phyloP scores from a whole-genome alignment of 1,139 yeast genomes.

The Taphrina populina region DNA sequence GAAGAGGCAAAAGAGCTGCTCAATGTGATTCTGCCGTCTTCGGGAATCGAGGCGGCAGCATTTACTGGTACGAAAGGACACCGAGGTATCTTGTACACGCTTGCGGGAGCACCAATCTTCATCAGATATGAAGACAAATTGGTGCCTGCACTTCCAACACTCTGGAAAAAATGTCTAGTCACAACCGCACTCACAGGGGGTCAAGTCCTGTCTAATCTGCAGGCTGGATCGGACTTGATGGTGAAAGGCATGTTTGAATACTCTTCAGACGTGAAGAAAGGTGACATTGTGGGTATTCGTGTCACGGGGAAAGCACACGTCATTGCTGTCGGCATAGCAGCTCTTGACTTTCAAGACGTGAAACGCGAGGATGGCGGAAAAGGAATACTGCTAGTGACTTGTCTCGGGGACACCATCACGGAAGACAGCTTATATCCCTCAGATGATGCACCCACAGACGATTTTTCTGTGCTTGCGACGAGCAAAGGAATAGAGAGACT shows the following conservation, averaged over 20 bases:
- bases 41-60: constrained; percentile 9
- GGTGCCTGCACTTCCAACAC: constrained; percentile 17
- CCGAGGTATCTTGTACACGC: constrained; percentile 7
- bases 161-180: constrained; percentile 5
- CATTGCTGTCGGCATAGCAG: constrained; percentile 23
- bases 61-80: constrained; percentile 19
- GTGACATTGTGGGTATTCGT: constrained; percentile 7
- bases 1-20: constrained; percentile 15
- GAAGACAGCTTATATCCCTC: neutral
- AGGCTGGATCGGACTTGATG: constrained; percentile 29
- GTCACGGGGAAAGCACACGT: constrained; percentile 7
- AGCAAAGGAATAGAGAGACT: too few relatives aligned
- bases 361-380: constrained; percentile 14
- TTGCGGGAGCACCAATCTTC: constrained; percentile 6
- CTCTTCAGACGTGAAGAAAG: constrained; percentile 21
- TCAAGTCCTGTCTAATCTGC: constrained; percentile 16
- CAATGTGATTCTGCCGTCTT: constrained; percentile 13
- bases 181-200: constrained; percentile 12
- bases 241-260: constrained; percentile 20
- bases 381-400: constrained; percentile 11
- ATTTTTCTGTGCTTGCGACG: neutral
- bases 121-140: constrained; percentile 3
- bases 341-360: constrained; percentile 5
- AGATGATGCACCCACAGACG: neutral
- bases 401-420: constrained; percentile 23